These are phyloP conservation scores for Citrullus mucosospermus DNA, from an alignment of 306 rosid genomes.

Conservation along the genomic window DNA sequence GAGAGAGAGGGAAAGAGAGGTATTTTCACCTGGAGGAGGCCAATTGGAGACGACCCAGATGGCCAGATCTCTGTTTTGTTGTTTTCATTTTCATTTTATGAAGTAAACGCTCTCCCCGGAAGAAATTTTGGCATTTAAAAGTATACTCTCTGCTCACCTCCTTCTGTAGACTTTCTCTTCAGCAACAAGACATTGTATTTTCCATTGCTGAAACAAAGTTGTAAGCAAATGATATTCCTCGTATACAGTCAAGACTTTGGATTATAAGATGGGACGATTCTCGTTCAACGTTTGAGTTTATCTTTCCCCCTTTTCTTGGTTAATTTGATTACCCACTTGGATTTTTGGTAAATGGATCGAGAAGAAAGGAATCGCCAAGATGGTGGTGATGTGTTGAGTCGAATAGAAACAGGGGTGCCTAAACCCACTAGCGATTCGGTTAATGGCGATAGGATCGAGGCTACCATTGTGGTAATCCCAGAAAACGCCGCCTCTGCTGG, in stretches of 20 bases:
- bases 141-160: background rate
- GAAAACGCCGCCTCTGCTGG: background rate
- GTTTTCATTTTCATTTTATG: background rate
- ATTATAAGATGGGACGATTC: background rate
- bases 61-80: background rate
- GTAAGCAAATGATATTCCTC: background rate
- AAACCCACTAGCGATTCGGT: background rate
- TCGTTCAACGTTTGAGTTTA: background rate
- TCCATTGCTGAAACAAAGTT: background rate
- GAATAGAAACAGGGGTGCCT: background rate
- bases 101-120: background rate
- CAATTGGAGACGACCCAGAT: constrained; percentile 6
- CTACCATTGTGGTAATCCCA: background rate
- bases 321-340: constrained; percentile 1
- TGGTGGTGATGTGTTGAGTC: background rate
- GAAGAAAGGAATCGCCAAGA: background rate
- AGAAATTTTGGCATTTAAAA: background rate
- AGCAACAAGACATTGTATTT: background rate
- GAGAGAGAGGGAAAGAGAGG: background rate
- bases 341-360: background rate
- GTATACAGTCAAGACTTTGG: background rate
- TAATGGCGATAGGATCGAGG: background rate
- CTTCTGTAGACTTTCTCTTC: background rate
- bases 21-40: background rate
- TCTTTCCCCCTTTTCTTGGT: background rate